Evolutionary conservation across 495 filamentous ascomycete species (phyloP), one percentile per base, ranked within the genome.

Genomic region (Thozetella sp.): DNA sequence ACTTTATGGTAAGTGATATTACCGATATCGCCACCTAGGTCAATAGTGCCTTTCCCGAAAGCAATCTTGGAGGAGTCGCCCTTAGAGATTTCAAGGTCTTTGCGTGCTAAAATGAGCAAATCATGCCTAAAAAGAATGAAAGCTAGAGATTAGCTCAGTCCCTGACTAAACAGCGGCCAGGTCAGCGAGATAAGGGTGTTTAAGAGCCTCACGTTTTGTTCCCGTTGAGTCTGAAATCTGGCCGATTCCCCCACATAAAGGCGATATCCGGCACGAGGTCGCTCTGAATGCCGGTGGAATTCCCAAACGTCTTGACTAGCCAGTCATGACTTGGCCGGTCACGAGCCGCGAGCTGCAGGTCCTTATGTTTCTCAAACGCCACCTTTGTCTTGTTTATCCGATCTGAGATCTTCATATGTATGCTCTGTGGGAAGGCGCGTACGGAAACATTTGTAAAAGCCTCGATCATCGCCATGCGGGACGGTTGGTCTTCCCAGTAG

Each of bases 401-500:
- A 25, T 65, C 58, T 9, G 43, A 22, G 22, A 63, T 51, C n/a
- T 54, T 62, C 63, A 65, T 65, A 45, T 62, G 54, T 19, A 65
- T 54, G 50, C 46, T 54, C 26, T 65, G 63, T 15, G 63, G 63
- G 23, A 65, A 65, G 1, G 60, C 45, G 17, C 63, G 63, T 15
- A 65, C 59, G 10, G 63, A 56, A 24, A 59, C 40, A 27, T 63
- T 48, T n/a, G 45, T 46, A 25, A 63, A 65, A 1, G 26, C 45
- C 27, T 50, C 19, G 40, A 59, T 56, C 60, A 63, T 59, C 51
- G 55, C 55, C 23, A 63, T 62, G 24, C 63, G 63, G 0, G 63
- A 58, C 17, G 60, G 60, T 34, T 65, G 63, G 63, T 65, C 60
- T 20, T 65, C 62, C 63, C 63, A 65, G 60, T 65, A 65, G 25